These are phyloP conservation scores for Sporothrix curviconia DNA, from an alignment of 2,329 filamentous ascomycete species.

Conservation along the genomic window DNA sequence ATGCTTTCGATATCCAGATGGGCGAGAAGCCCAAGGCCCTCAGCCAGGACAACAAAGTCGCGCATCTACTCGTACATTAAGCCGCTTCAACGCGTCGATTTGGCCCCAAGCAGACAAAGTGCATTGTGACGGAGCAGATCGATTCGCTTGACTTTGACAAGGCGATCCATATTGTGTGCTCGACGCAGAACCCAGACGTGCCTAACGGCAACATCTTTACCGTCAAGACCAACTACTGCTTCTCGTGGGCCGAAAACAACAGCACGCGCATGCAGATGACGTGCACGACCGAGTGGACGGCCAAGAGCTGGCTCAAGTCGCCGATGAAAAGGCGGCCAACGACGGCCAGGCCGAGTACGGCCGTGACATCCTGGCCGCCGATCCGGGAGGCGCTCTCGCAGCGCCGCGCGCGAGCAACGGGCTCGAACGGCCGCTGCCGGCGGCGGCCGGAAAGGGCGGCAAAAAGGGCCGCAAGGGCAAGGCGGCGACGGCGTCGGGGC, in stretches of 20 bases:
- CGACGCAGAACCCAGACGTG: slow-evolving; percentile 88
- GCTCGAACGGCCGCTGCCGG: slow-evolving; percentile 34
- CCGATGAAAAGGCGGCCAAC: slow-evolving; percentile 94
- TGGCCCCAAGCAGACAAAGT: slow-evolving; percentile 91
- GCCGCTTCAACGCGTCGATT: slow-evolving; percentile 74
- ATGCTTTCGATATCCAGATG: slow-evolving; percentile 81
- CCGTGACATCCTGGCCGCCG: slow-evolving; percentile 67
- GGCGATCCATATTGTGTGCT: slow-evolving; percentile 71
- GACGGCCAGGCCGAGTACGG: slow-evolving; percentile 82
- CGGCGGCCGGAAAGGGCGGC: slow-evolving; percentile 10
- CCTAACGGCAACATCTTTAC: slow-evolving; percentile 87
- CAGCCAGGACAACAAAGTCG: slow-evolving; percentile 64
- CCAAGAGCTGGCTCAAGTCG: slow-evolving; percentile 96
- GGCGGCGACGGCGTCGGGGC: slow-evolving; percentile 39
- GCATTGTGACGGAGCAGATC: slow-evolving; percentile 78
- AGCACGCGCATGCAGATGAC: slow-evolving; percentile 79
- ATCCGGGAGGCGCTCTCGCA: slow-evolving; percentile 67
- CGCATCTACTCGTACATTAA: slow-evolving; percentile 86
- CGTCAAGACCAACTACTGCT: slow-evolving; percentile 88
- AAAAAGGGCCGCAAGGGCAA: slow-evolving; percentile 49
- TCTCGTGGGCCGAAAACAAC: slow-evolving; percentile 87
- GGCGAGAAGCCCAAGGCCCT: slow-evolving; percentile 71
- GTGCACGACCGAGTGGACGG: slow-evolving; percentile 89
- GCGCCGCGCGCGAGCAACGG: slow-evolving; percentile 47
- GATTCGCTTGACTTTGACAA: slow-evolving; percentile 83